Evolutionary conservation across 169 alveolate genomes (phyloP), one percentile per base, ranked within the genome.

Genomic region (Ichthyophthirius multifiliis): DNA sequence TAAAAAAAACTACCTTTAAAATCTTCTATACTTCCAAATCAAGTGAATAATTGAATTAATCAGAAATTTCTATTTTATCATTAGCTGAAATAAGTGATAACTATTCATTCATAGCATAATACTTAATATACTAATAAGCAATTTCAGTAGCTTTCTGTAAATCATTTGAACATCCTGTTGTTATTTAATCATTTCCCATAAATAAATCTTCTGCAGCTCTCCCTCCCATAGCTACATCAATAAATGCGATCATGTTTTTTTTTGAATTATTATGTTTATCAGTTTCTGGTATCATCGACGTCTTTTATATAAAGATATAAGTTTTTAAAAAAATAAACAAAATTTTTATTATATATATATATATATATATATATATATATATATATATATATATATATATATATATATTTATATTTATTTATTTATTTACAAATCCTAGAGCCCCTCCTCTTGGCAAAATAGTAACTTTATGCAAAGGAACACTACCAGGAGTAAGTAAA

Each of bases 161-260:
- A 84, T 97, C 99, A 43, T 94, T 89, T 30, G 94, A 91, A 75
- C 99, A 96, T 3, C 99, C 99, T 0, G 97, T 45, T 12, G 99
- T 92, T 15, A 96, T 95, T 74, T 94, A 89, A 64, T 95, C 97
- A 74, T 90, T 90, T 37, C 99, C 99, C 79, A 93, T 88, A 77
- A 95, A 92, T 7, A 96, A 86, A 77, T 94, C 97, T 87, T 97
- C 99, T 44, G 98, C 98, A 2, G 97, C 98, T 89, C 96, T 92
- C 7, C 99, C 99, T 3, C 98, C 99, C 98, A 97, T 95, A 43
- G 98, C 96, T 0, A 95, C 98, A 44, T 98, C 99, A n/a, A 97
- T 89, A 23, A 95, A 85, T 46, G 99, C 99, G 47, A 94, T 90
- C 84, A 97, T 92, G 83, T 96, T 96, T 41, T 94, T 94, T 43